Conservation (phyloP, 805 yeast species). For the Jamesozyma spencerorum region DNA sequence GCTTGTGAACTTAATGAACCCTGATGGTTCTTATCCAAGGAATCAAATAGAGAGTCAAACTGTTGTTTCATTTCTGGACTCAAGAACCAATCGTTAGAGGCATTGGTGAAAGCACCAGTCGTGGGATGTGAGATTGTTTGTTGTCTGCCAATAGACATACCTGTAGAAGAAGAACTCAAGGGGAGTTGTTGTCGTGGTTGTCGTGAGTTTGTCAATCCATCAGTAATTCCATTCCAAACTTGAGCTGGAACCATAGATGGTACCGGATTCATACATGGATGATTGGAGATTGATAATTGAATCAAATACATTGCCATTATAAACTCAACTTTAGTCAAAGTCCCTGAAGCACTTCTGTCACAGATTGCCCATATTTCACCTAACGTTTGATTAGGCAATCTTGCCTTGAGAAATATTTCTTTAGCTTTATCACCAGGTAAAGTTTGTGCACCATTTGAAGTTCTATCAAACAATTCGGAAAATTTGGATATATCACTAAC, state of each 20-base stretch:
- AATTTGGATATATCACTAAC: constrained; percentile 54
- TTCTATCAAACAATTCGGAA: constrained; percentile 62
- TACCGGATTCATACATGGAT: constrained; percentile 48
- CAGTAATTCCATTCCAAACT: constrained; percentile 27
- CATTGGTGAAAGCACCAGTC: constrained; percentile 29
- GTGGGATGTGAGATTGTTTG: constrained; percentile 28
- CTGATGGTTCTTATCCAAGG: constrained; percentile 54
- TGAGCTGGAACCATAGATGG: constrained; percentile 39
- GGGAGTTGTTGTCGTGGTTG: constrained; percentile 8
- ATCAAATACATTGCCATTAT: constrained; percentile 92
- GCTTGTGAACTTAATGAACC: constrained; percentile 68
- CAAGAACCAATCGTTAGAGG: constrained; percentile 54
- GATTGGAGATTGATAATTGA: constrained; percentile 56
- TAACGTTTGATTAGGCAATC: constrained; percentile 62
- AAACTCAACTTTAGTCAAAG: constrained; percentile 64
- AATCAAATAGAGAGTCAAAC: constrained; percentile 70
- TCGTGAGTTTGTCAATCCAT: constrained; percentile 16
- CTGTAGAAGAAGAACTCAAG: constrained; percentile 23
- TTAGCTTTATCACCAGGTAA: constrained; percentile 75
- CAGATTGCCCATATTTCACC: constrained; percentile 87
- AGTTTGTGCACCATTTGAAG: constrained; percentile 39
- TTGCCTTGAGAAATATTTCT: constrained; percentile 81
- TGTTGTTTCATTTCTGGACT: constrained; percentile 62
- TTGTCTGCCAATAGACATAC: constrained; percentile 28
- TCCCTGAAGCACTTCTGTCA: constrained; percentile 68